These are phyloP conservation scores for Pleurotus salmoneostramineus DNA, from an alignment of 768 basidiomycete genomes.

Conservation along the genomic window DNA sequence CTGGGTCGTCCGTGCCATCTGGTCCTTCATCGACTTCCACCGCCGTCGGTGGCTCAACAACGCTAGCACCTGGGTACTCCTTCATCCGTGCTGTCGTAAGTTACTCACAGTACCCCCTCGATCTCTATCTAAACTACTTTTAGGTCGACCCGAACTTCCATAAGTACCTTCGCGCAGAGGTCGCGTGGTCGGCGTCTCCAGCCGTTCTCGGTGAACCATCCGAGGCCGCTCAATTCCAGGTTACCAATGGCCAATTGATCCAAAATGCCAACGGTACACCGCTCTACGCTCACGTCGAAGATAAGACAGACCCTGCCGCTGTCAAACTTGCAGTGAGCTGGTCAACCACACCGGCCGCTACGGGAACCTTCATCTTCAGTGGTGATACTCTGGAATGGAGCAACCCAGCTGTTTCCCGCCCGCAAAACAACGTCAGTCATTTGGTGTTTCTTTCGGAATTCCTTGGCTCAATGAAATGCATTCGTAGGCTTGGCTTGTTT, in stretches of 20 bases:
- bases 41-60: slow-evolving; percentile 33
- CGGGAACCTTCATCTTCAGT: slow-evolving; percentile 49
- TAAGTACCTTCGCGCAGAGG: slow-evolving; percentile 54
- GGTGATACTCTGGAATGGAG: slow-evolving; percentile 62
- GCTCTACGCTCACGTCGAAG: slow-evolving; percentile 49
- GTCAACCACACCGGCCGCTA: slow-evolving; percentile 40
- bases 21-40: slow-evolving; percentile 17
- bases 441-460: neutral
- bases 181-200: slow-evolving; percentile 32
- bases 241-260: slow-evolving; percentile 50
- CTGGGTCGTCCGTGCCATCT: neutral
- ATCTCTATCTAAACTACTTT: neutral
- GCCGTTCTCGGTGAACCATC: slow-evolving; percentile 50
- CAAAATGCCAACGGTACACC: slow-evolving; percentile 39
- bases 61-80: slow-evolving; percentile 44
- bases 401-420: slow-evolving; percentile 41
- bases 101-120: neutral
- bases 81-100: slow-evolving; percentile 57
- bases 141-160: slow-evolving; percentile 59
- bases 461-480: neutral
- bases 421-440: slow-evolving; percentile 45
- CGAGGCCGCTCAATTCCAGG: slow-evolving; percentile 55
- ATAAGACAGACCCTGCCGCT: slow-evolving; percentile 39
- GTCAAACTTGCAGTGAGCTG: slow-evolving; percentile 47
- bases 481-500: slow-evolving; percentile 51